Conservation (phyloP, 441 rosid species). For the Geranium incanum region DNA sequence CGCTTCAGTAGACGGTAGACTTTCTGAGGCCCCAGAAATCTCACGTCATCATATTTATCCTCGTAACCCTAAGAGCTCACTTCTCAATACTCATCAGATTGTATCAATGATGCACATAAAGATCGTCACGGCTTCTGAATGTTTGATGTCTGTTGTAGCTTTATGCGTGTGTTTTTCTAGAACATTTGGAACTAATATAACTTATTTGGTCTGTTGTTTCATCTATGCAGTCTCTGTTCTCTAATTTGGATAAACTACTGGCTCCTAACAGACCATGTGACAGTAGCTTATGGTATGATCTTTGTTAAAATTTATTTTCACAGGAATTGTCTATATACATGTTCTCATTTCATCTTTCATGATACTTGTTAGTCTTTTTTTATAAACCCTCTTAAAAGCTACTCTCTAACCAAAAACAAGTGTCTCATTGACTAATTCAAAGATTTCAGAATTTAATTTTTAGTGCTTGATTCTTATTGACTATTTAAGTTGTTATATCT, state of each 20-base stretch:
- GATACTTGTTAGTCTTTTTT: background rate
- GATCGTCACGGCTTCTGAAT: background rate
- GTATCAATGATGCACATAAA: background rate
- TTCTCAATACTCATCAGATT: background rate
- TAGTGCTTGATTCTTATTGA: too few relatives aligned
- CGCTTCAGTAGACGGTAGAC: background rate
- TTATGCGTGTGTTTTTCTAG: background rate
- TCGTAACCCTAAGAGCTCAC: too few relatives aligned
- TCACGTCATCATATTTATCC: background rate
- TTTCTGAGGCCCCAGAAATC: slow-evolving; percentile 2
- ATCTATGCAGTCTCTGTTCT: slow-evolving; percentile 20
- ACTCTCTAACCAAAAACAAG: too few relatives aligned
- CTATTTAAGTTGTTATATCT: too few relatives aligned
- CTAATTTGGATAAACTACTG: slow-evolving; percentile 16
- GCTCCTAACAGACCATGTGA: slow-evolving; percentile 28
- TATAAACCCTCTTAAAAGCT: too few relatives aligned
- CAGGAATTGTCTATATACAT: background rate
- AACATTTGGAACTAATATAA: background rate
- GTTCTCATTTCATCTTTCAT: background rate
- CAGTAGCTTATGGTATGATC: slow-evolving; percentile 23
- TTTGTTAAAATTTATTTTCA: background rate
- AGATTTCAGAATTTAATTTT: too few relatives aligned
- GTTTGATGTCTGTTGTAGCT: background rate
- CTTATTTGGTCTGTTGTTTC: background rate
- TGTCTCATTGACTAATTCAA: too few relatives aligned